Evolutionary conservation across 1,284 basidiomycete species (phyloP).

Genomic region (Ustanciosporium gigantosporum): DNA sequence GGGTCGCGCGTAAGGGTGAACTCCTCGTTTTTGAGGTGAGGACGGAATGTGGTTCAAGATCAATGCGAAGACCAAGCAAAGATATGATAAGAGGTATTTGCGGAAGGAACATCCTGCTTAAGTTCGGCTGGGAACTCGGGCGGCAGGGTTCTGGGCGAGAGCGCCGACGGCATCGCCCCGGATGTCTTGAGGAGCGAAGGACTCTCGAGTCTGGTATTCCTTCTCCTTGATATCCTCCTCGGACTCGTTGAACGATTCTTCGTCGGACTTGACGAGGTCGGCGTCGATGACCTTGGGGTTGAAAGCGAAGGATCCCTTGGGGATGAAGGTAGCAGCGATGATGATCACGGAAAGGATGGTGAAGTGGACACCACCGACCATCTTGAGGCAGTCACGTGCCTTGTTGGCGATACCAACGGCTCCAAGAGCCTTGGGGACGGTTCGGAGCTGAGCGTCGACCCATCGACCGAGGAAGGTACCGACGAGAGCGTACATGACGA

Average conservation of each 20-base stretch:
- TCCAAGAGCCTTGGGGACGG: background rate
- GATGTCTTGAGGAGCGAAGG: conserved; percentile 33
- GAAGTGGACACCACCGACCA: conserved; percentile 60
- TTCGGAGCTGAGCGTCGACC: conserved; percentile 54
- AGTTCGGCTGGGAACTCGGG: conserved; percentile 21
- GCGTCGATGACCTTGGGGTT: conserved; percentile 60
- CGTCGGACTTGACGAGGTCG: conserved; percentile 28
- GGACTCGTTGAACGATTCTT: conserved; percentile 21
- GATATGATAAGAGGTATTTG: no score
- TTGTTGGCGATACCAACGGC: conserved; percentile 30
- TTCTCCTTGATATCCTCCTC: conserved; percentile 31
- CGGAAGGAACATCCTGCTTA: no score
- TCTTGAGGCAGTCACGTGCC: conserved; percentile 48
- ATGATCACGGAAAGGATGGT: conserved; percentile 59
- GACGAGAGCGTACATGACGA: conserved; percentile 59
- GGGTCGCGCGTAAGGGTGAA: no score
- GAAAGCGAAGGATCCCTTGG: conserved; percentile 57
- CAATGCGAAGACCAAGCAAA: no score
- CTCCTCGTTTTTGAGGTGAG: no score
- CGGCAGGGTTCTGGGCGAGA: conserved; percentile 36
- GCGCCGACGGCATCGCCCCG: conserved; percentile 27
- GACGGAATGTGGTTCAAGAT: no score
- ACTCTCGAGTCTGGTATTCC: conserved; percentile 31
- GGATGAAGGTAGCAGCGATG: conserved; percentile 59
- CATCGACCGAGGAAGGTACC: conserved; percentile 60